Evolutionary conservation across 768 basidiomycete species (phyloP).

Genomic region (Russula sp.): DNA sequence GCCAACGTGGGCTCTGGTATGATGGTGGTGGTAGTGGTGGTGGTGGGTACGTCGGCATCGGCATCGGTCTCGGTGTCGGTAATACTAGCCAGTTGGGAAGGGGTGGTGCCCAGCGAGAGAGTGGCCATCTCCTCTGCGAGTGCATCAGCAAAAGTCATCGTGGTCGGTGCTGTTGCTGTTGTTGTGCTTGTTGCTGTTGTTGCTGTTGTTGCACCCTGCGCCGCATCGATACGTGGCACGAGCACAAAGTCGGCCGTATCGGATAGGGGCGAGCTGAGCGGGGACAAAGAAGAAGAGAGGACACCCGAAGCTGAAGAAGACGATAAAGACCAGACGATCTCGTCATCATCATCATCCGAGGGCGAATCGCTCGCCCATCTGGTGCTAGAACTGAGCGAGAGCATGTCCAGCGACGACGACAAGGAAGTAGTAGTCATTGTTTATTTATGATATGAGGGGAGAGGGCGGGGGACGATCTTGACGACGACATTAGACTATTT

Average conservation of each 20-base stretch:
- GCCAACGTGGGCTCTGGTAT: no score
- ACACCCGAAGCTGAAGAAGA: slow-evolving; percentile 14
- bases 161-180: neutral
- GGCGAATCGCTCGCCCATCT: slow-evolving; percentile 17
- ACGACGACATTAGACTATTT: neutral
- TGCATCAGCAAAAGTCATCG: neutral
- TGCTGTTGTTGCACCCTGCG: slow-evolving; percentile 44
- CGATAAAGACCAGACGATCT: slow-evolving; percentile 22
- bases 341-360: slow-evolving; percentile 21
- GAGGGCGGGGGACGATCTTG: neutral
- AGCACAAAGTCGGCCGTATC: slow-evolving; percentile 27
- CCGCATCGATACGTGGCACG: slow-evolving; percentile 45
- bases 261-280: slow-evolving; percentile 21
- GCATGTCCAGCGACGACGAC: slow-evolving; percentile 12
- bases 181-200: slow-evolving; percentile 29
- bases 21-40: neutral
- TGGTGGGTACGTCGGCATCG: no score
- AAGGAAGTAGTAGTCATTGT: slow-evolving; percentile 10
- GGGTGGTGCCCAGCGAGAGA: neutral
- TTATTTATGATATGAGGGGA: neutral
- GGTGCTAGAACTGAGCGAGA: slow-evolving; percentile 10
- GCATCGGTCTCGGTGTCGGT: neutral
- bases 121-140: neutral
- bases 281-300: slow-evolving; percentile 2
- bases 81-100: no score